These are phyloP conservation scores for Brassica juncea DNA, from an alignment of 345 rosid species.

Conservation along the genomic window DNA sequence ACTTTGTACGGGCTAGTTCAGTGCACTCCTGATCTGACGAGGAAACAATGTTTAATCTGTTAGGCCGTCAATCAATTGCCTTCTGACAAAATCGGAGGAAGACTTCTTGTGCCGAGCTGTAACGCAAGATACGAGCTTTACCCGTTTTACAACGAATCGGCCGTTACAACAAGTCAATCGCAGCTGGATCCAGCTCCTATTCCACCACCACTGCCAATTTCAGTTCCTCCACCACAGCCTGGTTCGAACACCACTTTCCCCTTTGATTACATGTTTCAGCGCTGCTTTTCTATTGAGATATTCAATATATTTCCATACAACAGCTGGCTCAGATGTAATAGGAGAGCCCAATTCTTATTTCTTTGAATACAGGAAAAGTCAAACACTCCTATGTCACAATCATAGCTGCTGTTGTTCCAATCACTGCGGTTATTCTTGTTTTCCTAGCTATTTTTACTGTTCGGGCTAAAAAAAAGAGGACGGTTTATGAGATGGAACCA, in stretches of 20 bases:
- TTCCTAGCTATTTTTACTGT: conserved; percentile 25
- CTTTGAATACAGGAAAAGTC: conserved; percentile 31
- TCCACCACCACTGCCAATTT: no score
- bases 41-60: conserved; percentile 19
- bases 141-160: conserved; percentile 31
- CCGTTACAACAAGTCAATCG: neutral
- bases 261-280: neutral
- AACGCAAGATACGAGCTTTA: conserved; percentile 36
- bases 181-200: neutral
- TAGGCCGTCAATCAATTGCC: neutral
- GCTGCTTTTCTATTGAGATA: neutral
- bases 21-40: conserved; percentile 49
- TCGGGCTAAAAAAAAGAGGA: conserved; percentile 27
- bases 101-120: conserved; percentile 37
- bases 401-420: conserved; percentile 40
- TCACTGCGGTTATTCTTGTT: conserved; percentile 21
- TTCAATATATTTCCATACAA: neutral
- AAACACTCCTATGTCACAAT: conserved; percentile 20
- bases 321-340: neutral
- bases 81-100: conserved; percentile 31
- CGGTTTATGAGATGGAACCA: neutral
- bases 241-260: neutral
- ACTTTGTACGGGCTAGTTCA: conserved; percentile 42
- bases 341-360: neutral
- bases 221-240: neutral